Evolutionary conservation across 2,329 filamentous ascomycete species (phyloP).

Genomic region (Fusarium sp.): DNA sequence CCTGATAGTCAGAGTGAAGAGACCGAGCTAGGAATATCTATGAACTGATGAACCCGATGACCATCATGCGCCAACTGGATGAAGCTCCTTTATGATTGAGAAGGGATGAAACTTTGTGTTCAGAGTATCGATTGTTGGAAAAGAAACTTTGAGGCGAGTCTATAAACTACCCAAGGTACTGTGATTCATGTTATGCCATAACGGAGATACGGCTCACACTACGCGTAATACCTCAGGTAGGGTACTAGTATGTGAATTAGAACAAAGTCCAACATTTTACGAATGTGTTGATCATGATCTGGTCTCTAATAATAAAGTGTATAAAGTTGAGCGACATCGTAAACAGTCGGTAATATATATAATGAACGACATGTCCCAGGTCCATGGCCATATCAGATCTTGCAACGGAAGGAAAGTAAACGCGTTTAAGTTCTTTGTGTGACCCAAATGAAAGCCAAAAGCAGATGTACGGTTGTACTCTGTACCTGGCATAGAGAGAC

Average conservation of each 20-base stretch:
- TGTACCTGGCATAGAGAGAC: not conserved
- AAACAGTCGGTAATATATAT: not conserved
- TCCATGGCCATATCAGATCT: not conserved
- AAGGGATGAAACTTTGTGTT: not conserved
- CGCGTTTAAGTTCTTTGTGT: not conserved
- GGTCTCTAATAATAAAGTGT: not conserved
- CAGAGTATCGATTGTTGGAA: not conserved
- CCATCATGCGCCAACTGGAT: not conserved
- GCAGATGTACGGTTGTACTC: not conserved
- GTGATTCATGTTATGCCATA: not conserved
- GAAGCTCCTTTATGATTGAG: not conserved
- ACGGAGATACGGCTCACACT: not conserved
- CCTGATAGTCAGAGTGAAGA: constrained; percentile 34
- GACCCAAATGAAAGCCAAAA: not conserved
- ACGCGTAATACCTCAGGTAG: not conserved
- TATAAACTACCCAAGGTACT: not conserved
- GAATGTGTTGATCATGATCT: not conserved
- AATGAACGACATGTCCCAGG: not conserved
- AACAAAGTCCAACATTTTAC: not conserved
- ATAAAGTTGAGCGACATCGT: not conserved
- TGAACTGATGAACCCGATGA: not conserved
- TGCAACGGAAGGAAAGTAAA: not conserved
- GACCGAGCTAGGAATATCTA: constrained; percentile 11
- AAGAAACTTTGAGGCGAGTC: not conserved
- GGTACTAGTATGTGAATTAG: too few relatives aligned